A percentile compares a stretch with the other conserved stretches of the same genome.
phyloP scores from a whole-genome alignment of 1,284 basidiomycete genomes.

The Pisolithus thermaeus region DNA sequence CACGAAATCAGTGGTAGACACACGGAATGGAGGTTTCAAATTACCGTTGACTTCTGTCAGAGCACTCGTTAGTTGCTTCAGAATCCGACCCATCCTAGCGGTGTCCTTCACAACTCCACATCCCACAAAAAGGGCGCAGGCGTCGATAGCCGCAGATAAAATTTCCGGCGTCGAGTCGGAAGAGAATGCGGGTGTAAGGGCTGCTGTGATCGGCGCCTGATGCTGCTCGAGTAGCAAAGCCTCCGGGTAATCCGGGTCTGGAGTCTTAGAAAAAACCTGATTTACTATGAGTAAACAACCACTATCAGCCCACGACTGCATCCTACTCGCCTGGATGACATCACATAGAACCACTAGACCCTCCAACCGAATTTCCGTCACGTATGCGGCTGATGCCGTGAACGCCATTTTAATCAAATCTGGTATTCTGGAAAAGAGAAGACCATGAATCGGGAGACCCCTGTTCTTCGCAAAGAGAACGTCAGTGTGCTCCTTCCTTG shows the following conservation, averaged over 20 bases:
- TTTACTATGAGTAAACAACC: constrained; percentile 8
- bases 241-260: constrained; percentile 91
- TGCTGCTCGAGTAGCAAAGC: constrained; percentile 94
- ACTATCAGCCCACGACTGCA: background rate
- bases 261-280: constrained; percentile 79
- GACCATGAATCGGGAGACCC: constrained; percentile 41
- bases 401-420: constrained; percentile 98
- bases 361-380: constrained; percentile 92
- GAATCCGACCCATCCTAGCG: constrained; percentile 86
- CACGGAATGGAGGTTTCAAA: constrained; percentile 1
- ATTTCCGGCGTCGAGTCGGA: constrained; percentile 96
- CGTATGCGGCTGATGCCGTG: constrained; percentile 92
- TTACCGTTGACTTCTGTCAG: constrained; percentile 86
- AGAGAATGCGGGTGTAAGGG: constrained; percentile 95
- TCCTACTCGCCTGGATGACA: constrained; percentile 76
- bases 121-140: constrained; percentile 93
- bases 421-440: constrained; percentile 77
- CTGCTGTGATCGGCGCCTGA: constrained; percentile 97
- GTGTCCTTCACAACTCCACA: constrained; percentile 94
- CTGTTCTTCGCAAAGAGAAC: constrained; percentile 54
- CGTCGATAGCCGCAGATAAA: constrained; percentile 84
- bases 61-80: constrained; percentile 84
- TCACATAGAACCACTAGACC: constrained; percentile 87
- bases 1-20: constrained; percentile 8
- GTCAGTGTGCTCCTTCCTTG: constrained; percentile 79